A percentile compares a stretch with the other conserved stretches of the same genome.
Conservation (phyloP, 306 rosid species). For the Luffa acutangula region DNA sequence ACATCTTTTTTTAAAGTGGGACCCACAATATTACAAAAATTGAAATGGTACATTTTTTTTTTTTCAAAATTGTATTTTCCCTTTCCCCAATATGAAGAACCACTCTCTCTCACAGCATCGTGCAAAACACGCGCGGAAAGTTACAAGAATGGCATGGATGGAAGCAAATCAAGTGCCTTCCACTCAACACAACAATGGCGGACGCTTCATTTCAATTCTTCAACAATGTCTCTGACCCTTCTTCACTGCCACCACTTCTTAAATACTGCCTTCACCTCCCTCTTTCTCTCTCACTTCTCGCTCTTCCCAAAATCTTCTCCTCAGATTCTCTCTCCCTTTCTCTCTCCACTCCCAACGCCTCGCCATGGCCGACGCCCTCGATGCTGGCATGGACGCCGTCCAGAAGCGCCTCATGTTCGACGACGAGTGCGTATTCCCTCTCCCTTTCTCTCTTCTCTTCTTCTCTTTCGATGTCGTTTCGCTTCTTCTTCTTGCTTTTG, state of each 20-base stretch:
- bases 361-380: conserved; percentile 53
- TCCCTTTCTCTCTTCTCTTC: not conserved
- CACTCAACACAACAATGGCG: conserved; percentile 5
- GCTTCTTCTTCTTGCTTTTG: not conserved
- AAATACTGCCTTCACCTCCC: conserved; percentile 1
- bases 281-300: not conserved
- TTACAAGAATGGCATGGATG: not conserved
- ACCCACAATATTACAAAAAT: not conserved
- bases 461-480: not conserved
- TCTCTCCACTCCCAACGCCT: conserved; percentile 12
- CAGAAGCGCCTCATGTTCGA: conserved; percentile 99
- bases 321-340: conserved; percentile 24
- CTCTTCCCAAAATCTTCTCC: not conserved
- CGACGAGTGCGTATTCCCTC: conserved; percentile 52
- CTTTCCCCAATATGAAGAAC: not conserved
- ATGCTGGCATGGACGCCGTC: conserved; percentile 89
- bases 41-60: not conserved
- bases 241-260: not conserved
- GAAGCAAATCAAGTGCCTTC: not conserved
- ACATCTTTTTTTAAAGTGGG: not conserved
- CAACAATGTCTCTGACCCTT: not conserved
- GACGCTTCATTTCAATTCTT: not conserved
- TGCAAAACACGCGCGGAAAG: not conserved
- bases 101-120: not conserved
- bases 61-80: not conserved